Base-by-base conservation (phyloP, 305 asterid genomes). In the Fraxinus floribunda region DNA sequence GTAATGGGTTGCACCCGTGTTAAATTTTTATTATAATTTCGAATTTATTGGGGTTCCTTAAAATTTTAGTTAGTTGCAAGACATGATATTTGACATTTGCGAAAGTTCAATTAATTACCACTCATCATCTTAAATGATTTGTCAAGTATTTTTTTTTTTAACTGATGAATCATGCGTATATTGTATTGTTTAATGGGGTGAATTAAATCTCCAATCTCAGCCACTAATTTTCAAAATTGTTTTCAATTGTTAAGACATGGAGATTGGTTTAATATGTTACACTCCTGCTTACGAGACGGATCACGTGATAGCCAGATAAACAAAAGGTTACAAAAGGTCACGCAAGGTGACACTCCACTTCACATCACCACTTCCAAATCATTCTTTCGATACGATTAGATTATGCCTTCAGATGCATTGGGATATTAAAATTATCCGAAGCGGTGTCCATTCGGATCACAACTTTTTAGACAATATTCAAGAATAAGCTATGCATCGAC, bases 51-150 rank as follows among this genome's bases (percentile, higher is more conserved):
- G 13, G 75, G 44, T 81, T 78, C 30, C 35, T 2, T 34, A 39
- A 57, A 35, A 57, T 73, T 34, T 46, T 49, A 75, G 60, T 78
- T 76, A 60, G 49, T 81, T 72, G 83, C 82, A 60, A 24, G 39
- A 57, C 38, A 55, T 46, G 82, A 70, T 81, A 77, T 70, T 38
- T 44, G 49, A 2, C 78, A 32, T 49, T 9, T 60, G 13, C 71
- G 24, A 15, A 46, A 49, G 60, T 49, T 44, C 41, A 49, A 16
- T 77, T 15, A 77, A 46, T 62, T 24, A 26, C 32, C 15, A 75
- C 34, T 38, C 34, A 41, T 38, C 34, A 41, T 39, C 78, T 13
- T 24, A 76, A 11, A 49, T 49, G 60, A 41, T 41, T 8, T 15
- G 60, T 49, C 60, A 13, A 49, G 16, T 3, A 36, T 7, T 36